Base-by-base conservation (phyloP, 1,284 basidiomycete species). In the Apiotrichum veenhuisii region DNA sequence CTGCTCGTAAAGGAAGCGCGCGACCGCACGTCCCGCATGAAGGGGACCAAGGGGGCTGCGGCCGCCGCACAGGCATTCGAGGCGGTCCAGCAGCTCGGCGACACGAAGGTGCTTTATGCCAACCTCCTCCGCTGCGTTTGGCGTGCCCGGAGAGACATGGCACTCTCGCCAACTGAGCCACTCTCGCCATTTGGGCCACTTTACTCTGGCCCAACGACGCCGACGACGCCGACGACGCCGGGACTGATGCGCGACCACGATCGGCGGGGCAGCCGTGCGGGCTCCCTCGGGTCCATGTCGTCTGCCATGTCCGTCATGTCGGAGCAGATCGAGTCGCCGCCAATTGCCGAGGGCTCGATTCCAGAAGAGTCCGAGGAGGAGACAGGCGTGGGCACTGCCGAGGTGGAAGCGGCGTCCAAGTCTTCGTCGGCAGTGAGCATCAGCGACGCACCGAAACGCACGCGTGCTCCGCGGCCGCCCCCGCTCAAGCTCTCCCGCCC, bases 31-130 rank as follows among this genome's bases (percentile, higher is more conserved):
- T 65, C 64, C 44, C 70, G 69, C 50, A 62, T 71, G 41, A 70
- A 71, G 48, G 72, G 74, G 1, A 61, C 50, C 45, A 70, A 69
- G 44, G 68, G 63, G 0, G 69, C 70, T 0, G 58, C 61, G 0
- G 72, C 73, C 0, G 58, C 64, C 11, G 66, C 65, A 1, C 57
- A 72, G 26, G 75, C 75, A 4, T 72, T 66, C 57, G 67, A 74
- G 49, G 68, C 73, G 0, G 57, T 68, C 53, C 64, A 65, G 52
- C 69, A 72, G 58, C 61, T 73, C 3, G 74, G 66, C 11, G 75
- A 75, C 48, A 67, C 71, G 15, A 67, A 69, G 47, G 55, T 69
- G 33, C 49, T 69, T n/a, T 73, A 75, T 44, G 74, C 74, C 20
- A 66, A 64, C 40, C 54, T 72, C 20, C 57, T 76, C 15, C 58